A percentile compares a stretch with the other conserved stretches of the same genome.
phyloP scores from a whole-genome alignment of 768 basidiomycete species.

The Pleurotus salmoneostramineus region DNA sequence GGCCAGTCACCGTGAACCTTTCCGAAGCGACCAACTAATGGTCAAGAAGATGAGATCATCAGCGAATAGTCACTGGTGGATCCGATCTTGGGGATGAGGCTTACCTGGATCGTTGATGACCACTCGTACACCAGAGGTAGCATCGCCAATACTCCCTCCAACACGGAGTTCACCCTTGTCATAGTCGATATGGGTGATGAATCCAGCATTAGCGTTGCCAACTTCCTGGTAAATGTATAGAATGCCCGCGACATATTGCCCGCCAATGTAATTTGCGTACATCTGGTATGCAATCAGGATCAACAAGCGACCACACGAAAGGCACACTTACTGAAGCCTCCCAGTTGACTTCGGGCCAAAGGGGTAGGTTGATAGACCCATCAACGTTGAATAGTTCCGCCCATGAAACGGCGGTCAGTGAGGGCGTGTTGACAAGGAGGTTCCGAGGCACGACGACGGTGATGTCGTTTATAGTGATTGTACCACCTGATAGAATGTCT shows the following conservation, averaged over 20 bases:
- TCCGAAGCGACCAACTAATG: constrained; percentile 13
- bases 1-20: constrained; percentile 16
- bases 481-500: constrained; percentile 14
- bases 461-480: constrained; percentile 11
- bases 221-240: constrained; percentile 15
- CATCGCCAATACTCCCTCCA: constrained; percentile 10
- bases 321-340: constrained; percentile 10
- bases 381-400: constrained; percentile 12
- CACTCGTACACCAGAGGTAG: constrained; percentile 9
- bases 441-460: constrained; percentile 13
- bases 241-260: constrained; percentile 12
- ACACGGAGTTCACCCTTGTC: constrained; percentile 12
- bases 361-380: constrained; percentile 11
- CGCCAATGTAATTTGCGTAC: constrained; percentile 13
- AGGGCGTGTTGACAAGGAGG: constrained; percentile 15
- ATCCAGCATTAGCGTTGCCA: constrained; percentile 12
- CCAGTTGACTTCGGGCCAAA: constrained; percentile 15
- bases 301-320: background rate
- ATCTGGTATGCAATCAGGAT: constrained; percentile 2
- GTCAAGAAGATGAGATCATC: no score
- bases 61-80: no score
- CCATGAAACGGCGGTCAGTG: constrained; percentile 15
- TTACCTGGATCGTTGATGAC: constrained; percentile 16
- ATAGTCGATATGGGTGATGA: constrained; percentile 15
- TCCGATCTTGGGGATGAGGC: background rate